Base-by-base conservation (phyloP, 2,329 filamentous ascomycete genomes). In the Teratosphaeria destructans region DNA sequence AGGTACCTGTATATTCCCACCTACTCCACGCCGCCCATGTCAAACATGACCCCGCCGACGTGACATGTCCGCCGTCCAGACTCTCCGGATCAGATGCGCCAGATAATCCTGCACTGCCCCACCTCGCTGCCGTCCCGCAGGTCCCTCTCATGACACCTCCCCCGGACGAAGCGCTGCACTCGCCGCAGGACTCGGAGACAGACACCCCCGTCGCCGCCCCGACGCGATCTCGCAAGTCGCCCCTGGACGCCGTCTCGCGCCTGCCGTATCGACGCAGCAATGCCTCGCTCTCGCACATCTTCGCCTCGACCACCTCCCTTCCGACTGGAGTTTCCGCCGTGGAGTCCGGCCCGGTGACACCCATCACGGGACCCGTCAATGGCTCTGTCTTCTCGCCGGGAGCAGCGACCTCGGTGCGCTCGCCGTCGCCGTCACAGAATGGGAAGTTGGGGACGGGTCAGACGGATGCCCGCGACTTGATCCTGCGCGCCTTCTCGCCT, bases 401-500 rank as follows among this genome's bases (percentile, higher is more conserved):
- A 0, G 75, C 71, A 0, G 58, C 72, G 61, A 61, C 66, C 29
- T 32, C 29, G 65, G 11, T 71, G 10, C 68, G 72, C 5, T 76
- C 75, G 35, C 74, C 76, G 8, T 74, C 70, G 26, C 72, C 70
- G 62, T 62, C 67, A 68, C 59, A 69, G 64, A 53, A 78, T 76
- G 67, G 78, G 72, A 55, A 69, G 67, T 12, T 78, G 7, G 81
- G 62, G 56, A 59, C 59, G 6, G 54, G 55, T 52, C 65, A 84
- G 14, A 56, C 34, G 63, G 83, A 85, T 68, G 77, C 81, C 56
- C 76, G 82, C 59, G 80, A 81, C 35, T 77, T 96, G 56, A 86
- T 97, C 52, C 79, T 95, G 58, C 86, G 87, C 61, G 87, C 91
- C 2, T 96, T 96, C 71, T 89, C 93, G 14, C 95, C 94, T 0